These are phyloP conservation scores for Venturia carpophila DNA, from an alignment of 2,329 filamentous ascomycete species.

Conservation along the genomic window DNA sequence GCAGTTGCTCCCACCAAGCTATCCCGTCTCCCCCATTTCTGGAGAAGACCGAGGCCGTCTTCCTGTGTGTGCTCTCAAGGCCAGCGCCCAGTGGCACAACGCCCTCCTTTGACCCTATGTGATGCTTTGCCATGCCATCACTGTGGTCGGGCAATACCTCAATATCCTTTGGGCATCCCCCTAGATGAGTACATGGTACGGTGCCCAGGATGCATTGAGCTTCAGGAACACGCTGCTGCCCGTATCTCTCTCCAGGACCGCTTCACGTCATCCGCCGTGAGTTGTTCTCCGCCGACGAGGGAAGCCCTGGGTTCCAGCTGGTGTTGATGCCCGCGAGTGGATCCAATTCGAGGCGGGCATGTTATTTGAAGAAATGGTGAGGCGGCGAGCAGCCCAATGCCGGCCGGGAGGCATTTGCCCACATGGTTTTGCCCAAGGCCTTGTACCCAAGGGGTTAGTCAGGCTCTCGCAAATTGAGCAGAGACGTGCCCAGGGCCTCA, in stretches of 20 bases:
- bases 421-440: not conserved
- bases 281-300: not conserved
- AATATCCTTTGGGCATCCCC: not conserved
- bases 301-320: not conserved
- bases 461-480: not conserved
- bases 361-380: conserved; percentile 1
- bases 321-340: not conserved
- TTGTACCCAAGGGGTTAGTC: conserved; percentile 7
- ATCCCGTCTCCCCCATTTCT: no score
- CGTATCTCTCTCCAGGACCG: not conserved
- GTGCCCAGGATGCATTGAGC: not conserved
- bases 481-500: not conserved
- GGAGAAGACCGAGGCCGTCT: no score
- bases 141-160: no score
- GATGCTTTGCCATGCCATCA: not conserved
- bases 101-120: no score
- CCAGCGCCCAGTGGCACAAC: no score
- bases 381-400: conserved; percentile 8
- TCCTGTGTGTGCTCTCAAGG: no score
- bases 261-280: not conserved
- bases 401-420: not conserved
- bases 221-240: not conserved
- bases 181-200: not conserved
- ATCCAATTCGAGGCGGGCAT: not conserved
- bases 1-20: no score